Base-by-base conservation (phyloP, 2,329 filamentous ascomycete genomes). In the Colletotrichum lentis region DNA sequence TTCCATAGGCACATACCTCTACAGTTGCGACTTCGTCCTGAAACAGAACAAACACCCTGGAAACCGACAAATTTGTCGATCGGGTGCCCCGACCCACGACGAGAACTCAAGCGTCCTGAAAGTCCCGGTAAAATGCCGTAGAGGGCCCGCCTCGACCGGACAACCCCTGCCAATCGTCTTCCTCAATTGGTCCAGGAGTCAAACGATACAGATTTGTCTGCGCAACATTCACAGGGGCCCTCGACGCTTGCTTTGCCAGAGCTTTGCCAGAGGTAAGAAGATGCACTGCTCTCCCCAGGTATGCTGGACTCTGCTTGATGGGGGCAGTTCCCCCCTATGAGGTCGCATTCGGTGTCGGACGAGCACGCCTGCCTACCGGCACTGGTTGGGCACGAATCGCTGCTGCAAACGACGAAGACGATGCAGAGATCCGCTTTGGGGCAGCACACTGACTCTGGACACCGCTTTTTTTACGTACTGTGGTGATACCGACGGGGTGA, bases 401-500 rank as follows among this genome's bases (percentile, higher is more conserved):
- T 16, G 54, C 44, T 37, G 37, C 44, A 35, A 22, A 59, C 41
- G 47, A 41, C 35, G 22, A 43, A 24, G 39, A 47, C 8, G 65
- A 58, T 49, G 41, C 54, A 31, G 60, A 67, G 54, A 64, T 67
- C 64, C 60, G 61, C 64, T 64, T 54, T 43, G 50, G 52, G 46
- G 50, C 46, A 62, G 50, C 44, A 46, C 44, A 46, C 43, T 67
- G 64, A 62, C 44, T 62, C 50, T 62, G 46, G 65, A 64, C 65
- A 67, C 65, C 65, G 65, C 61, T 64, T 54, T 64, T 65, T 59
- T 47, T 63, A 56, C 61, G 43, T 63, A 49, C 41, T 16, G 18
- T 35, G 12, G 43, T 46, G n/a, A 37, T 49, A 59, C 43, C 56
- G 49, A 49, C 8, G 37, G 27, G 46, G 43, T 10, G 39, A 41